These are phyloP conservation scores for Citeromyces nyonsensis DNA, from an alignment of 805 yeast species.

Conservation along the genomic window DNA sequence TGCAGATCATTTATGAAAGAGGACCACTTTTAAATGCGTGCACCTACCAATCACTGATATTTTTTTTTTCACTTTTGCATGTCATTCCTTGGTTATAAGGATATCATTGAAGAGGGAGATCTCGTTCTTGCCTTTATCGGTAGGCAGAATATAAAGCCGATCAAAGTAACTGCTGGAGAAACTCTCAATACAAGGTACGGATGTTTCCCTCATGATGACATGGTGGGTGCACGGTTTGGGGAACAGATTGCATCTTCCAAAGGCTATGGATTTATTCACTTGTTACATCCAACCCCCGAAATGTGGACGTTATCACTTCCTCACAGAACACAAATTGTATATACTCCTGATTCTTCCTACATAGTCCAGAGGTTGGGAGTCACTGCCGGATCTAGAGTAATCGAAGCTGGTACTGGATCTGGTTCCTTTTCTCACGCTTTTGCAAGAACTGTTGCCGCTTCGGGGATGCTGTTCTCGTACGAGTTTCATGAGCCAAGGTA, in stretches of 20 bases:
- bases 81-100: conserved; percentile 32
- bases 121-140: conserved; percentile 77
- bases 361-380: conserved; percentile 73
- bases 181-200: conserved; percentile 80
- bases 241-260: conserved; percentile 59
- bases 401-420: conserved; percentile 97
- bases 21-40: too few relatives aligned
- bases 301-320: conserved; percentile 93
- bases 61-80: conserved; percentile 2
- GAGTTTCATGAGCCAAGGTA: conserved; percentile 86
- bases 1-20: too few relatives aligned
- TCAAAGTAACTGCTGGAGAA: conserved; percentile 42
- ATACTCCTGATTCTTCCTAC: conserved; percentile 88
- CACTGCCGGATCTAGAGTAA: conserved; percentile 58
- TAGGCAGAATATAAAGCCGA: conserved; percentile 65
- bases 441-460: conserved; percentile 53
- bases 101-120: conserved; percentile 71
- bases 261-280: conserved; percentile 75
- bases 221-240: conserved; percentile 77
- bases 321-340: conserved; percentile 94
- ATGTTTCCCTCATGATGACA: conserved; percentile 64
- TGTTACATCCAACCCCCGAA: conserved; percentile 87
- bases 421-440: conserved; percentile 92
- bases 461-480: conserved; percentile 63
- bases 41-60: too few relatives aligned